Evolutionary conservation across 176 grass and related monocot species (phyloP).

Genomic region (Lolium rigidum): DNA sequence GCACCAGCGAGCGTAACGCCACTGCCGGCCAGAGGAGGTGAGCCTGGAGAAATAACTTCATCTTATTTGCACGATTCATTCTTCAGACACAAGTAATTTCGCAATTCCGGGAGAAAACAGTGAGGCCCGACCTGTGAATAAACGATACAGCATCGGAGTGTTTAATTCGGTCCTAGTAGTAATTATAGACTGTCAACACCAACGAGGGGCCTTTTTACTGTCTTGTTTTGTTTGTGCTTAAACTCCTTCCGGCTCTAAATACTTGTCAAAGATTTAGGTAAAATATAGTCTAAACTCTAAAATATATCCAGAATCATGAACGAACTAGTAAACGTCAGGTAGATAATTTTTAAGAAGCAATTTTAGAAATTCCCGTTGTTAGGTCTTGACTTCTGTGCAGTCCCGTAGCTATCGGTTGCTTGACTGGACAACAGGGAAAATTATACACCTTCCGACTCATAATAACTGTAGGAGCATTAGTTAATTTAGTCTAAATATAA

Average conservation of each 20-base stretch:
- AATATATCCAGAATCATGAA: background rate
- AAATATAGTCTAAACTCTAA: no score
- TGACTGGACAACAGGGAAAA: background rate
- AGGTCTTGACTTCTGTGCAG: slow-evolving; percentile 31
- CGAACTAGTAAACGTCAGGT: background rate
- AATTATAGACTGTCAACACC: background rate
- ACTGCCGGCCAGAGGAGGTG: background rate
- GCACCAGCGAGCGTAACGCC: slow-evolving; percentile 23
- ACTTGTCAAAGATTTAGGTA: no score
- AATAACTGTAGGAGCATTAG: no score
- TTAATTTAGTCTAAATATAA: no score
- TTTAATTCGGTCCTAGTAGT: slow-evolving; percentile 20
- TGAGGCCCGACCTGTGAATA: background rate
- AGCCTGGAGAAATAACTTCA: background rate
- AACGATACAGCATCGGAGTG: background rate
- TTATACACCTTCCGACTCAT: background rate
- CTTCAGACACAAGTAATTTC: background rate
- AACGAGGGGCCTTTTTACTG: background rate
- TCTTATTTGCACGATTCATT: background rate
- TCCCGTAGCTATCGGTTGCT: slow-evolving; percentile 36
- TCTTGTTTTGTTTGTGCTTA: background rate
- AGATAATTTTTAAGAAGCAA: background rate
- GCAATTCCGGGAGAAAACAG: background rate
- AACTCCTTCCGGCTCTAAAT: no score
- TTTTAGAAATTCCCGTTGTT: slow-evolving; percentile 13